Conservation (phyloP, 2,329 filamentous ascomycete genomes). For the Xylaria sp. region DNA sequence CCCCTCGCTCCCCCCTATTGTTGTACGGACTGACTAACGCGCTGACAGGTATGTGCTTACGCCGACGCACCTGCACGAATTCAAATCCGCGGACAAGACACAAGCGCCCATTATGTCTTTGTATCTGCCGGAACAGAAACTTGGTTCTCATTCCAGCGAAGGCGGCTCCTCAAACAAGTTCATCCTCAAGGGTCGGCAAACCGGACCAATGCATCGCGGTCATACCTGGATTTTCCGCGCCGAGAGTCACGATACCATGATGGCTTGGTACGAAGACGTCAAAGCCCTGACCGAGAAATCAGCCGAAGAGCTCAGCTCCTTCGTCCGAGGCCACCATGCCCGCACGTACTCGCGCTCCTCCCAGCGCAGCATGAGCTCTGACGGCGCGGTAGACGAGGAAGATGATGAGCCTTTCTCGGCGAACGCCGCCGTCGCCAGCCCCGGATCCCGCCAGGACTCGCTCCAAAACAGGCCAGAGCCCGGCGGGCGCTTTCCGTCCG, state of each 20-base stretch:
- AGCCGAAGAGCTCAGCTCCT: conserved; percentile 84
- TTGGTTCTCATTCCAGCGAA: conserved; percentile 85
- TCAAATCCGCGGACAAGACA: conserved; percentile 94
- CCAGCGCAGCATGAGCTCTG: conserved; percentile 67
- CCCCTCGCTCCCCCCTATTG: neutral
- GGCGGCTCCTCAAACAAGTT: conserved; percentile 94
- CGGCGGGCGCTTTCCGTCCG: conserved; percentile 96
- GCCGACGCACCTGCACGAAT: conserved; percentile 95
- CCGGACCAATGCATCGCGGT: conserved; percentile 85
- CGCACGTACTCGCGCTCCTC: conserved; percentile 74
- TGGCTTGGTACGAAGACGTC: conserved; percentile 95
- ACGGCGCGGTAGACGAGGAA: conserved; percentile 76
- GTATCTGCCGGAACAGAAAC: conserved; percentile 90
- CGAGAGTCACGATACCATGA: conserved; percentile 87
- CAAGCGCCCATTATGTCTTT: conserved; percentile 95
- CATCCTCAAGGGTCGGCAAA: conserved; percentile 94
- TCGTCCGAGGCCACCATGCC: conserved; percentile 82
- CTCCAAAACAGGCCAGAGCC: conserved; percentile 73
- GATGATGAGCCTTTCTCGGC: conserved; percentile 66
- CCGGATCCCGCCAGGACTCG: conserved; percentile 52
- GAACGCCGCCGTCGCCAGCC: conserved; percentile 52
- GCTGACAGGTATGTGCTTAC: conserved; percentile 83
- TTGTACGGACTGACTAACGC: conserved; percentile 26
- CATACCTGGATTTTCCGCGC: conserved; percentile 74
- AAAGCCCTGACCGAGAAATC: conserved; percentile 86